These are phyloP conservation scores for Phytopythium litorale DNA, from an alignment of 352 stramenopile genomes.

Conservation along the genomic window DNA sequence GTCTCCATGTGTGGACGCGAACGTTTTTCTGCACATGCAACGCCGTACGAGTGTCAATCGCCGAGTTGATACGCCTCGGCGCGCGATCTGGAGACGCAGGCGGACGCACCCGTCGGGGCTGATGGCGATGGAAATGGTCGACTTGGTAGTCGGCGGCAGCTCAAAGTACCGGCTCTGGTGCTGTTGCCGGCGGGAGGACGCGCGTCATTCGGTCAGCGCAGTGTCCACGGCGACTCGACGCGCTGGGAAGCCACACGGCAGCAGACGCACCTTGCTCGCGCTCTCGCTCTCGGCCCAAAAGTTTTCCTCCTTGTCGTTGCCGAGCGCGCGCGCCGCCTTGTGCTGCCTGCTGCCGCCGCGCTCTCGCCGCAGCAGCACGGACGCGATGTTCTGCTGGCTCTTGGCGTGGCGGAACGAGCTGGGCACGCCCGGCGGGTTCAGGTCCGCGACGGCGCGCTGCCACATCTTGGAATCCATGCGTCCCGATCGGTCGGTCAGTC, in stretches of 20 bases:
- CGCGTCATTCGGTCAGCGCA: not conserved
- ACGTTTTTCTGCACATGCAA: slow-evolving; percentile 62
- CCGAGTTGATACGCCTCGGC: no score
- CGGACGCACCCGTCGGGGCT: slow-evolving; percentile 67
- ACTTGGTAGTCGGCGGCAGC: slow-evolving; percentile 81
- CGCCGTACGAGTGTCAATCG: not conserved
- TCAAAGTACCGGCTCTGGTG: slow-evolving; percentile 86
- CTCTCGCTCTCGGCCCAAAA: slow-evolving; percentile 82
- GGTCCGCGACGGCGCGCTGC: slow-evolving; percentile 61
- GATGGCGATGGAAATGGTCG: slow-evolving; percentile 86
- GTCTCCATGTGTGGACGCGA: slow-evolving; percentile 97
- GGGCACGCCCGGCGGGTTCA: slow-evolving; percentile 68
- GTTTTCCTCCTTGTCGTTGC: slow-evolving; percentile 55
- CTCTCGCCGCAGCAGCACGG: slow-evolving; percentile 57
- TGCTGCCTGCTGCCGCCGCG: slow-evolving; percentile 36
- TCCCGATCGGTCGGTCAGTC: not conserved
- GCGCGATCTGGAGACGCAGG: no score
- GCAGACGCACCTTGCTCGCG: slow-evolving; percentile 46
- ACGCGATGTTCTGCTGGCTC: slow-evolving; percentile 65
- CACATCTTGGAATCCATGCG: slow-evolving; percentile 62
- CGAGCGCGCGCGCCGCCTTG: slow-evolving; percentile 34
- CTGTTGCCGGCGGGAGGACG: slow-evolving; percentile 19
- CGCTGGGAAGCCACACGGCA: no score
- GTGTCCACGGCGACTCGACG: not conserved
- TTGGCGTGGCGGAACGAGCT: slow-evolving; percentile 70